Evolutionary conservation across 192 early-diverging fungal genomes (phyloP), one percentile per base, ranked within the genome.

Genomic region (Thamnidium elegans): DNA sequence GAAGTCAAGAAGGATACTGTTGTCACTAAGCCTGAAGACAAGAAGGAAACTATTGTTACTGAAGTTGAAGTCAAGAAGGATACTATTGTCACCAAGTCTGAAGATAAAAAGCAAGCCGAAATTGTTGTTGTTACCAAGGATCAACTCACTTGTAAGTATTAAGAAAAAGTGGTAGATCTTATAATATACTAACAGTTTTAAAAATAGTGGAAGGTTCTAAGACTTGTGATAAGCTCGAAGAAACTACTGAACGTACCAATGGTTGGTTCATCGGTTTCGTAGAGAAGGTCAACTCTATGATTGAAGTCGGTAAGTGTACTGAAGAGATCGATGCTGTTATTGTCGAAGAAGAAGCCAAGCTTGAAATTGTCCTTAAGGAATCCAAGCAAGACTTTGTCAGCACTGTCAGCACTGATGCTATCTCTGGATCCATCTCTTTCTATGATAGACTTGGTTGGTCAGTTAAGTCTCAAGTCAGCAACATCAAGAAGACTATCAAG

Each of bases 261-360:
- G 23, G 30, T 5, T 62, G 60, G 60, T 62, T 62, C 7, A 31
- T 20, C 23, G 13, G 46, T 19, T 50, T 50, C n/a, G 11, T 44
- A 19, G 23, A 62, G 14, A 50, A 62, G 7, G 9, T 62, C 30
- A 17, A 46, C 14, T 19, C n/a, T n/a, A 62, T 34, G 31, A 30
- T 62, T 13, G 46, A 62, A 17, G 45, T 47, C 0, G 47, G 39
- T 26, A 44, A 62, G 15, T 36, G 23, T 11, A 19, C 60, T 32
- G 42, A 46, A 23, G 60, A 62, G 26, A 62, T 62, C 23, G 60
- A 47, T 1, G 14, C 64, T 31, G 42, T 42, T 58, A 43, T 66
- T 20, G 23, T 10, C 7, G 54, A 66, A 47, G 64, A 52, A 36
- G 17, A 56, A n/a, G 50, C 13, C 5, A 42, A 66, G 43, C 11